These are phyloP conservation scores for Talaromyces piceae DNA, from an alignment of 2,329 filamentous ascomycete genomes.

Conservation along the genomic window DNA sequence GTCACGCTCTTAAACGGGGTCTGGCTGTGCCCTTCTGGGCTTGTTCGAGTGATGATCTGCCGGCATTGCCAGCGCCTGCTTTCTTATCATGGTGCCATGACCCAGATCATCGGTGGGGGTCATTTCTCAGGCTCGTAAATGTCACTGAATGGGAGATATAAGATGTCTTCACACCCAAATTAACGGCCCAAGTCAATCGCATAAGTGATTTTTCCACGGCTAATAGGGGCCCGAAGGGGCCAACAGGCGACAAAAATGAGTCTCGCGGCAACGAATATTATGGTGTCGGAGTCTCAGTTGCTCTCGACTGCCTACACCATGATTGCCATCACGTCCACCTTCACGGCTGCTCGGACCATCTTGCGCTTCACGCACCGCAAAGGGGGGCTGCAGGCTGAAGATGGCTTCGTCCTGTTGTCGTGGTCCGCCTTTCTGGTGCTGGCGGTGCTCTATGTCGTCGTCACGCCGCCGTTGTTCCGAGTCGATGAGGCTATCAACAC, in stretches of 20 bases:
- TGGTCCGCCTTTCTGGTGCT: constrained; percentile 22
- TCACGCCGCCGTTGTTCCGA: constrained; percentile 27
- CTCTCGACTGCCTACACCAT: constrained; percentile 14
- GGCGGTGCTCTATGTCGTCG: constrained; percentile 27
- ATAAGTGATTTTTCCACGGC: background rate
- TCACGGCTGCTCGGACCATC: constrained; percentile 13
- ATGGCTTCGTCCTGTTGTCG: constrained; percentile 10
- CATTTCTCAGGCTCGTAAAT: background rate
- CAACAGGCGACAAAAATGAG: constrained; percentile 8
- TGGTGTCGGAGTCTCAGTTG: constrained; percentile 10
- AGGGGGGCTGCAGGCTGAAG: constrained; percentile 9
- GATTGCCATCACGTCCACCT: constrained; percentile 13
- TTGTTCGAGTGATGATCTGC: background rate
- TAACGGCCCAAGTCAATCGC: background rate
- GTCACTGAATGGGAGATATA: background rate
- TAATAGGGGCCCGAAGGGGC: background rate
- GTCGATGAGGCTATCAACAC: constrained; percentile 18
- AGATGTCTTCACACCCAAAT: background rate
- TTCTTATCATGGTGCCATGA: background rate
- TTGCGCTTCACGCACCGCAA: constrained; percentile 8
- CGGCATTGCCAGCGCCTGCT: background rate
- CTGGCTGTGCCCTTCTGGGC: background rate
- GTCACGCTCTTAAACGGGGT: background rate
- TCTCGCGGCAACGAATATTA: background rate
- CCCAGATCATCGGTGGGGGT: background rate